Evolutionary conservation across 2,329 filamentous ascomycete genomes (phyloP), one percentile per base, ranked within the genome.

Genomic region (Fusarium decemcellulare): DNA sequence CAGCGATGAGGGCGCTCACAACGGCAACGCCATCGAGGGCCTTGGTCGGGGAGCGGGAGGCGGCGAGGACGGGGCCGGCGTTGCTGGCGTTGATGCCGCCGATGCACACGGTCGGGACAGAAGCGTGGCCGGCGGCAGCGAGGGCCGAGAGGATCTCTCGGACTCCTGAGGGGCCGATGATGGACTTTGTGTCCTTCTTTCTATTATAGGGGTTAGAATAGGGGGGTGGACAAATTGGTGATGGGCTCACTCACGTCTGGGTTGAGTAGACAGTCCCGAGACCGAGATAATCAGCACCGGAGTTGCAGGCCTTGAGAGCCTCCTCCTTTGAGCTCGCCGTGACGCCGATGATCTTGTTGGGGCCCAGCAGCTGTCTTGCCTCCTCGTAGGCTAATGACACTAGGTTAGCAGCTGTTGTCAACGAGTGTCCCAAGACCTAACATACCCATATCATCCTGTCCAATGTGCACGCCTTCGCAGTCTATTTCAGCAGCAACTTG

Each of bases 391-490:
- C 76, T 78, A 39, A 18, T 36, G 18, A n/a, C 30, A n/a, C 3
- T 27, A 14, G 34, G 34, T 71, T 46, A 67, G 65, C 39, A 18
- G 9, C 14, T 44, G 15, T 43, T 18, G 44, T 42, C 10, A 7
- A 29, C n/a, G 39, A 14, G 27, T 2, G 23, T 29, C 4, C 18
- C 11, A 42, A 15, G n/a, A n/a, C 14, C 27, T 2, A 32, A 79
- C 86, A 71, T 79, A 93, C 91, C 85, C 85, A 97, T 91, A 79
- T 98, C 95, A 86, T 98, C 95, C 82, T 98, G 95, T 8, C 96
- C 96, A 52, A 98, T 88, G 79, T 98, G 96, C 9, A 97, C 94
- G 47, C 96, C 96, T 82, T 98, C 95, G 61, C 93, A 96, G 12
- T 90, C 93, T 44, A 95, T 88, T 14, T 94, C 94, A 16, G 94